Evolutionary conservation across 108 stramenopile species (phyloP), one percentile per base, ranked within the genome.

Genomic region (Skeletonema menzelii): DNA sequence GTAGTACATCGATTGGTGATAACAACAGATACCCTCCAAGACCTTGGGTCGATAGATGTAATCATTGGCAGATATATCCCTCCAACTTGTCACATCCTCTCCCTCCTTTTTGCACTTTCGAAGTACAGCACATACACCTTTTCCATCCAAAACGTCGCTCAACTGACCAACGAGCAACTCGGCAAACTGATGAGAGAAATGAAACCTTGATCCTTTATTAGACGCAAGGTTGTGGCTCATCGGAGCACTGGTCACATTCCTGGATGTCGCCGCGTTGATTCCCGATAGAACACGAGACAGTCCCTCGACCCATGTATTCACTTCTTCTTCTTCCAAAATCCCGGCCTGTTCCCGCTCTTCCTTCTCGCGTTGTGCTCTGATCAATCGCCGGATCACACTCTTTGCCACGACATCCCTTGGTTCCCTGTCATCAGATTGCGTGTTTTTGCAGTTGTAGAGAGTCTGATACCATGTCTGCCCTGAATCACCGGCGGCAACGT

Each of bases 101-200:
- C 46, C 22, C 8, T 6, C 20, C 6, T 49, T 8, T 0, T 22
- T 6, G 7, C 49, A 49, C 20, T 22, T 49, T 1, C 49, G 40
- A 42, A 42, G 2, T 8, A 42, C n/a, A 15, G 8, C 0, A 15
- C 40, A 2, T 0, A 49, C 59, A 8, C 14, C 27, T 59, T 30
- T 46, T 5, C 65, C 65, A 34, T 75, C 66, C 24, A 75, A 24
- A 19, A 46, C 35, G 12, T 57, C 74, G 27, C 56, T 60, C 66
- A 75, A 44, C 61, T 75, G 74, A 8, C 59, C 46, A 0, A 75
- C 66, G 17, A 75, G 32, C 59, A 75, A 61, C 53, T 67, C 55
- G 2, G 53, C 40, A 62, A 75, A 75, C 6, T 67, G 8, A 75
- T 75, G 74, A 2, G 74, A 75, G 20, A 67, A 75, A 46, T 38